phyloP scores from a whole-genome alignment of 768 basidiomycete species.

The Lactifluus pinguis region DNA sequence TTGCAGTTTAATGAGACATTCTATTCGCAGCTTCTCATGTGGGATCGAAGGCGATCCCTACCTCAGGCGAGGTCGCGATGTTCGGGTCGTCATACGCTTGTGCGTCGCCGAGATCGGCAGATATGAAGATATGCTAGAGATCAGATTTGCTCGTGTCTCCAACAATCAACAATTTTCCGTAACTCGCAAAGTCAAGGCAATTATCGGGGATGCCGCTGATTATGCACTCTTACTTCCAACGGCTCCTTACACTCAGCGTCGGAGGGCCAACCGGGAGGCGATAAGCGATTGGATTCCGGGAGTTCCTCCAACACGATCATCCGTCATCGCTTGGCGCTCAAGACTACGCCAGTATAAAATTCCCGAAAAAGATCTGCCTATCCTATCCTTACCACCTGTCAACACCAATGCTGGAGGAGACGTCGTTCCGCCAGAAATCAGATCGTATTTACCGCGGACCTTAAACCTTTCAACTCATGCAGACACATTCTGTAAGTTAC shows the following conservation, averaged over 20 bases:
- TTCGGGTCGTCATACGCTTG: neutral
- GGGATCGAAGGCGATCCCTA: conserved; percentile 1
- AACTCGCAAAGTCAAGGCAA: conserved; percentile 1
- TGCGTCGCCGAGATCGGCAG: neutral
- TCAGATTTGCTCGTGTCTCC: neutral
- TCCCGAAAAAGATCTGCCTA: neutral
- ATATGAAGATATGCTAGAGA: conserved; percentile 10
- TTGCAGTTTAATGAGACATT: neutral
- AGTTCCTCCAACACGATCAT: neutral
- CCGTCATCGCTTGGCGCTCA: neutral
- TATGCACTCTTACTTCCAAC: neutral
- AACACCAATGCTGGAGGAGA: neutral
- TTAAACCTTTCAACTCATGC: neutral
- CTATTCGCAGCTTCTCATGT: neutral
- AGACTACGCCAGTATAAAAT: neutral
- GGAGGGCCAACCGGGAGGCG: neutral
- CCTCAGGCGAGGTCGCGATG: neutral
- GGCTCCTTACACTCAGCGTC: neutral
- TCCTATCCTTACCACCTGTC: neutral
- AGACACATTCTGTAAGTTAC: neutral
- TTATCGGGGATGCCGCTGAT: neutral
- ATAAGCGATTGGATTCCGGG: neutral
- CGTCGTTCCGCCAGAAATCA: neutral
- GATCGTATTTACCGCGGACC: neutral
- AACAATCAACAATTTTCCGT: neutral